Evolutionary conservation across 805 yeast species (phyloP).

Genomic region (Suhomyces sp.): DNA sequence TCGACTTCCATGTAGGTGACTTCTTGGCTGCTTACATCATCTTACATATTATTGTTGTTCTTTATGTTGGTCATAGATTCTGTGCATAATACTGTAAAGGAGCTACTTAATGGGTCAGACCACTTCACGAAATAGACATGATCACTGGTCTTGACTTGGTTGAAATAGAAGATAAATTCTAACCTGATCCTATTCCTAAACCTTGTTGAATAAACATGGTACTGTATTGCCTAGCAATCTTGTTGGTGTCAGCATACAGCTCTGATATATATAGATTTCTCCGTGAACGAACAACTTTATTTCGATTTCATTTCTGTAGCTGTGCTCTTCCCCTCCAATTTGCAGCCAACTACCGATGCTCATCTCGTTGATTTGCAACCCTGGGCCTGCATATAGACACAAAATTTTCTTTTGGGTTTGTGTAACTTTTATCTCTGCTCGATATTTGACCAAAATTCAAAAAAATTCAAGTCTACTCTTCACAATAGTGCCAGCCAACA

Average conservation of each 20-base stretch:
- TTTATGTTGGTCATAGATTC: conserved; percentile 58
- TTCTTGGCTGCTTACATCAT: conserved; percentile 74
- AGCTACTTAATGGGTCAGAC: conserved; percentile 39
- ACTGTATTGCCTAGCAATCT: conserved; percentile 44
- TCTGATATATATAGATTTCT: background rate
- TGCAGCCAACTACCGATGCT: background rate
- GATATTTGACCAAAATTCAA: background rate
- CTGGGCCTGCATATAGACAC: background rate
- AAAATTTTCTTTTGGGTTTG: background rate
- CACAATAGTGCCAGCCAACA: conserved; percentile 9
- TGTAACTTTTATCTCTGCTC: background rate
- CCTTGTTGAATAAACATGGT: conserved; percentile 44
- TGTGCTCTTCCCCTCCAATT: background rate
- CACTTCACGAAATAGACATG: conserved; percentile 59
- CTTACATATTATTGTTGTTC: conserved; percentile 50
- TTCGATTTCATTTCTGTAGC: background rate
- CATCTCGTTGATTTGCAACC: background rate
- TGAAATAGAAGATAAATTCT: conserved; percentile 49
- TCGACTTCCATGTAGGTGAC: conserved; percentile 53
- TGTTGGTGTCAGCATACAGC: background rate
- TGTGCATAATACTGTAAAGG: conserved; percentile 34
- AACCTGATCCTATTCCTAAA: conserved; percentile 42
- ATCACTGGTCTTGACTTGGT: conserved; percentile 57
- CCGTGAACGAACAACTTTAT: background rate
- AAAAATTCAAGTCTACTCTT: background rate